phyloP scores from a whole-genome alignment of 2,329 filamentous ascomycete genomes.

The Gnomoniopsis smithogilvyi region DNA sequence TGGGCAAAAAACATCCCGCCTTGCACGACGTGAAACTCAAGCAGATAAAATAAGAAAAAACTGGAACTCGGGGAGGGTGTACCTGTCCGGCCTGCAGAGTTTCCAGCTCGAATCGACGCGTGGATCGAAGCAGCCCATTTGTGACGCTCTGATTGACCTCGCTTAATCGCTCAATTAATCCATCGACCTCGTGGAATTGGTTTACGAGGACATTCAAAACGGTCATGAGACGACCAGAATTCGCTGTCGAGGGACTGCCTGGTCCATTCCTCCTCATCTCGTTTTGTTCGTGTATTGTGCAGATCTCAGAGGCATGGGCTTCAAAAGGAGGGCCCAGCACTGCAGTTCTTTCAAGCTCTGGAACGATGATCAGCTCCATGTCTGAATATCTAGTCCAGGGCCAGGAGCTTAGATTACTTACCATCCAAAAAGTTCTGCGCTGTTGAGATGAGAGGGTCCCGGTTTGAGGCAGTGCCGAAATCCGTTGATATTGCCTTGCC shows the following conservation, averaged over 20 bases:
- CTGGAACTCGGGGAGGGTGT: constrained; percentile 17
- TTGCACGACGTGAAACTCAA: background rate
- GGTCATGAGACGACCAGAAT: constrained; percentile 33
- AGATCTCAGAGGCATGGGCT: constrained; percentile 39
- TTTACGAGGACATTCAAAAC: constrained; percentile 36
- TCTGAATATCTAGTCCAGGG: background rate
- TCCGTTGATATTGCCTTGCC: constrained; percentile 26
- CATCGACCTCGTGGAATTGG: constrained; percentile 29
- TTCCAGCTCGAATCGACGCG: constrained; percentile 49
- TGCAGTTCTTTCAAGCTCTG: constrained; percentile 46
- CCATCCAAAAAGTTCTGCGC: constrained; percentile 51
- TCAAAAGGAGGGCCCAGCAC: constrained; percentile 32
- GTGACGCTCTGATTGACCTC: constrained; percentile 33
- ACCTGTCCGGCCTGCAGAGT: constrained; percentile 50
- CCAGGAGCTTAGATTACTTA: constrained; percentile 25
- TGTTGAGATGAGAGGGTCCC: constrained; percentile 38
- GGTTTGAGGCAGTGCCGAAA: constrained; percentile 7
- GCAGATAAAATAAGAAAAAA: background rate
- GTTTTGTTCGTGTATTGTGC: constrained; percentile 37
- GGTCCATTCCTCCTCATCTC: constrained; percentile 22
- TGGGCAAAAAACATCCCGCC: background rate
- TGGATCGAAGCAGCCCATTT: constrained; percentile 35
- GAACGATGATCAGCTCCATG: background rate
- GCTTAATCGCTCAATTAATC: constrained; percentile 31
- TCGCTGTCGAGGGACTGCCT: constrained; percentile 32